A percentile compares a stretch with the other conserved stretches of the same genome.
These are phyloP conservation scores for Eimeria tenella DNA, from an alignment of 169 alveolate genomes.

Conservation along the genomic window DNA sequence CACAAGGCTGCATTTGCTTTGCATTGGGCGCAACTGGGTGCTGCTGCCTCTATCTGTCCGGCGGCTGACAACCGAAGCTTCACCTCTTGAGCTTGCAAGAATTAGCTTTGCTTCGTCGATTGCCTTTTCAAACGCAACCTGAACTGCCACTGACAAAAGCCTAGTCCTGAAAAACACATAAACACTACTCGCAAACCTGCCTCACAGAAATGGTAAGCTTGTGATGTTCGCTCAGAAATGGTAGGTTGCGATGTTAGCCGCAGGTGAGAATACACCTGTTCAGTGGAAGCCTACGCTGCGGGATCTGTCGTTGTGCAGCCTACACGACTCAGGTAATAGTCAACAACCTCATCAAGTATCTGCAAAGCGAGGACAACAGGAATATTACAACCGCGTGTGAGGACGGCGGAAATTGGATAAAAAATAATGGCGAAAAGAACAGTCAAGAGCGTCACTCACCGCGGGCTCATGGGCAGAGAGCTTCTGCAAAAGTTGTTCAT, in stretches of 20 bases:
- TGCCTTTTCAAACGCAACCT: slow-evolving; percentile 67
- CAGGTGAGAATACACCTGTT: neutral
- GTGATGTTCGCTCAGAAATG: neutral
- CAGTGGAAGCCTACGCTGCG: slow-evolving; percentile 48
- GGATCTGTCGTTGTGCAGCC: slow-evolving; percentile 64
- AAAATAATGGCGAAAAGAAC: neutral
- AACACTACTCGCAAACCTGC: neutral
- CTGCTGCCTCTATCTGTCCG: slow-evolving; percentile 36
- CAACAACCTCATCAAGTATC: slow-evolving; percentile 39
- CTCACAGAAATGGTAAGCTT: no score
- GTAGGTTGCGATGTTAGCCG: no score
- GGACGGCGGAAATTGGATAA: neutral
- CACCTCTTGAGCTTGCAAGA: slow-evolving; percentile 54
- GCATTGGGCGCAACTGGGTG: neutral
- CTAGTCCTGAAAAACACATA: slow-evolving; percentile 35
- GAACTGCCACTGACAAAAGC: slow-evolving; percentile 68
- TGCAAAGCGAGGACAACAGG: neutral
- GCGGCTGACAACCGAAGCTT: slow-evolving; percentile 11
- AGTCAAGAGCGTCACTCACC: neutral
- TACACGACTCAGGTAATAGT: slow-evolving; percentile 55
- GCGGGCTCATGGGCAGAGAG: slow-evolving; percentile 42
- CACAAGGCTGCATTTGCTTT: neutral
- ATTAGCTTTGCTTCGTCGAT: slow-evolving; percentile 52
- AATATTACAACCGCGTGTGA: neutral
- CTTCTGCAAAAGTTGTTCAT: slow-evolving; percentile 59